Conservation (phyloP, 768 basidiomycete genomes). For the Naganishia vishniacii region DNA sequence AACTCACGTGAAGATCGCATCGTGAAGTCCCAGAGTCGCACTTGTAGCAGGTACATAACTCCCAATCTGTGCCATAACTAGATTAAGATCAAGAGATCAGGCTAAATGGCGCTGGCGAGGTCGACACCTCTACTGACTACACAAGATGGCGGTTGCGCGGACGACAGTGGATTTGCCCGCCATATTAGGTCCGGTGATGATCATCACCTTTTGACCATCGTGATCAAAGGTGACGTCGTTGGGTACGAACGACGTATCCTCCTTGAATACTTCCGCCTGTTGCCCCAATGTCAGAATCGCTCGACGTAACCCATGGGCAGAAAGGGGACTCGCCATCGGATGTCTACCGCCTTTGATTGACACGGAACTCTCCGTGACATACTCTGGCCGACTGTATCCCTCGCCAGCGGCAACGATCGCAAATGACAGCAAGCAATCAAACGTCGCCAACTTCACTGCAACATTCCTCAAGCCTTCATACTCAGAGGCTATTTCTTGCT, state of each 20-base stretch:
- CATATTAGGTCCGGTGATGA: slow-evolving; percentile 54
- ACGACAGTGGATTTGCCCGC: slow-evolving; percentile 38
- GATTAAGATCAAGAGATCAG: slow-evolving; percentile 27
- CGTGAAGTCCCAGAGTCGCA: slow-evolving; percentile 70
- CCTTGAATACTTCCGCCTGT: slow-evolving; percentile 62
- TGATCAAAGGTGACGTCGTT: slow-evolving; percentile 68
- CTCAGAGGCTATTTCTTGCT: slow-evolving; percentile 64
- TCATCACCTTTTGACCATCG: slow-evolving; percentile 42
- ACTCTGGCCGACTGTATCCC: slow-evolving; percentile 71
- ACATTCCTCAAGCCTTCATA: slow-evolving; percentile 69
- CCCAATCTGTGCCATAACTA: slow-evolving; percentile 75
- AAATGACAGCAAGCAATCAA: slow-evolving; percentile 77
- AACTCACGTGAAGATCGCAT: slow-evolving; percentile 65
- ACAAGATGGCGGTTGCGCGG: slow-evolving; percentile 5
- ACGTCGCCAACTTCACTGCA: slow-evolving; percentile 71
- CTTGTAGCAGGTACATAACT: slow-evolving; percentile 74
- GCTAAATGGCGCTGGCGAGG: slow-evolving; percentile 59
- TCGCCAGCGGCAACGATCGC: slow-evolving; percentile 70
- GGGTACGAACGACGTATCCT: slow-evolving; percentile 65
- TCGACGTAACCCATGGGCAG: background rate
- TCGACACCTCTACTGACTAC: background rate
- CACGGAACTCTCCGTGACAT: slow-evolving; percentile 60
- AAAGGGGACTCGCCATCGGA: slow-evolving; percentile 67
- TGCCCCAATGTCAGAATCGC: background rate
- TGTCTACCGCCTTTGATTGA: slow-evolving; percentile 81